These are phyloP conservation scores for Mycena leptocephala DNA, from an alignment of 768 basidiomycete genomes.

Conservation along the genomic window DNA sequence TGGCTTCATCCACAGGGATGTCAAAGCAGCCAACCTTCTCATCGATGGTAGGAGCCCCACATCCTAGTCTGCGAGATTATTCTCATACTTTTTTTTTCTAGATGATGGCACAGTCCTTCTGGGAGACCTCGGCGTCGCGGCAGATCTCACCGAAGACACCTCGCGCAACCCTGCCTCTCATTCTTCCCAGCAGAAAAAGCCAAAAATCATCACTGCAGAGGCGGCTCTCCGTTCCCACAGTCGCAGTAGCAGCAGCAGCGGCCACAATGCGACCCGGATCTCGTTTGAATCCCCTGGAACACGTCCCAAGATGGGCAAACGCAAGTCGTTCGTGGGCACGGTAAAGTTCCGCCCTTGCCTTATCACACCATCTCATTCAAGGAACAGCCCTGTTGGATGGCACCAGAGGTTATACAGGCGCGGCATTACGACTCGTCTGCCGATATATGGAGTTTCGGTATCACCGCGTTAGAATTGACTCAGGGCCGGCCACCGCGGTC, in stretches of 20 bases:
- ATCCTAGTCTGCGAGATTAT: not conserved
- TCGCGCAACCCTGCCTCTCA: slow-evolving; percentile 45
- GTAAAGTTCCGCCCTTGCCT: slow-evolving; percentile 57
- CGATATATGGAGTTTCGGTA: slow-evolving; percentile 97
- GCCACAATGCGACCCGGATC: slow-evolving; percentile 45
- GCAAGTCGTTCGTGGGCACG: slow-evolving; percentile 95
- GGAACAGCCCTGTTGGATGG: slow-evolving; percentile 93
- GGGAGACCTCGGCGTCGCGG: slow-evolving; percentile 95
- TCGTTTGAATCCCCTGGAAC: slow-evolving; percentile 52
- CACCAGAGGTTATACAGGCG: slow-evolving; percentile 92
- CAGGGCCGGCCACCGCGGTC: slow-evolving; percentile 92
- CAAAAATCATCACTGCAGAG: slow-evolving; percentile 47
- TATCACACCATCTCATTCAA: not conserved
- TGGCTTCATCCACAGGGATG: slow-evolving; percentile 93
- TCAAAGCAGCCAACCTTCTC: slow-evolving; percentile 95
- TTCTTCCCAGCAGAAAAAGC: slow-evolving; percentile 46
- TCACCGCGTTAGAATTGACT: slow-evolving; percentile 93
- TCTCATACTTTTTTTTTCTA: slow-evolving; percentile 10
- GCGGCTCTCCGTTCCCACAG: slow-evolving; percentile 47
- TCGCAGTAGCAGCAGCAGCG: slow-evolving; percentile 36
- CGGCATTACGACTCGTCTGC: slow-evolving; percentile 88
- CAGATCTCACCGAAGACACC: slow-evolving; percentile 82
- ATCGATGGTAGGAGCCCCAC: slow-evolving; percentile 64
- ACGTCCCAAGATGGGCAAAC: slow-evolving; percentile 76
- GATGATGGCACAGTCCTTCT: slow-evolving; percentile 92